Percentiles rank a stretch among this genome's conserved stretches.
Conservation (phyloP, 1,139 yeast genomes). For the Scheffersomyces illinoinensis region DNA sequence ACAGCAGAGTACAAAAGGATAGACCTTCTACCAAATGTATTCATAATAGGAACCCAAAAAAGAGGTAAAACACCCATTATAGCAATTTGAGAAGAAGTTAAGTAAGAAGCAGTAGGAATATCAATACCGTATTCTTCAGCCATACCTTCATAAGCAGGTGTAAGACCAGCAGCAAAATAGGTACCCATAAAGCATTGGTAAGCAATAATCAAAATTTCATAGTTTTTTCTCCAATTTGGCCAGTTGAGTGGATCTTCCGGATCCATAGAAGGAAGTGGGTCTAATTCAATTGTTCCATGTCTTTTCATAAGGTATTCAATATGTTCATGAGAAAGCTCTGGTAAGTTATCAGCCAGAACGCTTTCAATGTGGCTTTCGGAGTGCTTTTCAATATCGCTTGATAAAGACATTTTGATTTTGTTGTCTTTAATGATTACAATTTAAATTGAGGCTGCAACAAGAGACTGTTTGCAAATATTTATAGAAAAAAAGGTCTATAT, state of each 20-base stretch:
- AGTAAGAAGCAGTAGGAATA: conserved; percentile 14
- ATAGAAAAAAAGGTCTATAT: too few species aligned
- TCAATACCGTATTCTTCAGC: conserved; percentile 11
- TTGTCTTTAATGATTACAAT: neutral
- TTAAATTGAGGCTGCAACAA: too few species aligned
- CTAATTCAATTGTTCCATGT: conserved; percentile 16
- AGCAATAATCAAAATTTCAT: conserved; percentile 13
- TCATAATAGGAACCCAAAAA: conserved; percentile 18
- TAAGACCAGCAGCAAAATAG: conserved; percentile 18
- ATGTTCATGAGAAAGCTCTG: conserved; percentile 10
- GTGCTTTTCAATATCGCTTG: conserved; percentile 8
- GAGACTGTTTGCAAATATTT: too few species aligned
- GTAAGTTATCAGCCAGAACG: neutral
- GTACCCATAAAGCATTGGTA: conserved; percentile 15
- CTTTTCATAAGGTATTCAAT: conserved; percentile 12
- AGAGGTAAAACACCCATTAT: conserved; percentile 15
- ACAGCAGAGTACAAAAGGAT: conserved; percentile 10
- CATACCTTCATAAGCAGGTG: conserved; percentile 16
- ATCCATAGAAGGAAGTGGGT: conserved; percentile 16
- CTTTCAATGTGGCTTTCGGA: conserved; percentile 4
- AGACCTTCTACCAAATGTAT: conserved; percentile 14
- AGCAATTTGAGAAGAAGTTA: conserved; percentile 16
- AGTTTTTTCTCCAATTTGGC: conserved; percentile 9
- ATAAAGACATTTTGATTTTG: neutral
- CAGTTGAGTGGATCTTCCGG: conserved; percentile 18